Conservation (phyloP, 2,329 filamentous ascomycete genomes). For the Aspergillus brunneoviolaceus region DNA sequence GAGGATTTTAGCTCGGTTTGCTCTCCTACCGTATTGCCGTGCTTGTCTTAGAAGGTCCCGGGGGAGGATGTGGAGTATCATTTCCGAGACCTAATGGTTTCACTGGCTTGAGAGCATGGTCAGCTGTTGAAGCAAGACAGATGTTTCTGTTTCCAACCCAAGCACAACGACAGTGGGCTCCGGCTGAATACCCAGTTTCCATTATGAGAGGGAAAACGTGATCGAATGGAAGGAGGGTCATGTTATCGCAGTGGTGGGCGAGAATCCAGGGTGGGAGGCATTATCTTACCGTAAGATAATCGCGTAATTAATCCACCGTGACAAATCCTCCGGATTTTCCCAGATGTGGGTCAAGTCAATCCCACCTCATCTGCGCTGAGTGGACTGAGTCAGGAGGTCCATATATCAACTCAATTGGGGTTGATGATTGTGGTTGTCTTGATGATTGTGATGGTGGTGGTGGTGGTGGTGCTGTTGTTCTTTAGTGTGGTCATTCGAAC, state of each 20-base stretch:
- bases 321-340: neutral
- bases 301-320: neutral
- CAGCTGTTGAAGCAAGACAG: neutral
- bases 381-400: neutral
- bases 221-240: neutral
- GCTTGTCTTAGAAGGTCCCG: neutral
- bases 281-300: neutral
- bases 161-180: neutral
- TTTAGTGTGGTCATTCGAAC: neutral
- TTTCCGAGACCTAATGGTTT: neutral
- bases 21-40: neutral
- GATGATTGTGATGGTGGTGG: neutral
- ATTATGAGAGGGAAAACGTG: neutral
- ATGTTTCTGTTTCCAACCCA: neutral
- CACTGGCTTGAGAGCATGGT: neutral
- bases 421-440: neutral
- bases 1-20: constrained; percentile 4
- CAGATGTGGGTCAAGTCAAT: neutral
- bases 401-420: neutral
- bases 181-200: neutral
- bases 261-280: neutral
- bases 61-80: neutral
- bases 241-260: neutral
- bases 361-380: neutral
- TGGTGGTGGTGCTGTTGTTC: neutral